Evolutionary conservation across 768 basidiomycete species (phyloP).

Genomic region (Lactifluus rugatus): DNA sequence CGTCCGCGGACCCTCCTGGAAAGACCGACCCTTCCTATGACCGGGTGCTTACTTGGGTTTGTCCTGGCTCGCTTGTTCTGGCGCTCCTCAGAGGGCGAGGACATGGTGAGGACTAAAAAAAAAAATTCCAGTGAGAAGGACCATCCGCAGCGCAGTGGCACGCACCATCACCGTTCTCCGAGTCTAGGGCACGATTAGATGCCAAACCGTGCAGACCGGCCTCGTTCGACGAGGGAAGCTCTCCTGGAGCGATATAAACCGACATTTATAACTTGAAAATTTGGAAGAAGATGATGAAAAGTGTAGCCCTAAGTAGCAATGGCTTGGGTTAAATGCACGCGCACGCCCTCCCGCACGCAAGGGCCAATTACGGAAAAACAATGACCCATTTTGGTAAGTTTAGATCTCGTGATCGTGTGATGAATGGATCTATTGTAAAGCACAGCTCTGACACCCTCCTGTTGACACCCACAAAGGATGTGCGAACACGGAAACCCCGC

Average conservation of each 20-base stretch:
- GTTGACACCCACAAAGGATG: too few species aligned
- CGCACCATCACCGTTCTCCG: not conserved
- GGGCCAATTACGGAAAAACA: not conserved
- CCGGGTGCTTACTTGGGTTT: not conserved
- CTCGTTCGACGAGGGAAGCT: not conserved
- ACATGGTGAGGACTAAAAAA: not conserved
- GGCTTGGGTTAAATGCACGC: not conserved
- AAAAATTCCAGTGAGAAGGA: not conserved
- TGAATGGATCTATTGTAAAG: too few species aligned
- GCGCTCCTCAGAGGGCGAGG: not conserved
- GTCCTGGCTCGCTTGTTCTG: not conserved
- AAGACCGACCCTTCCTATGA: not conserved
- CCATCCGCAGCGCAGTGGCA: not conserved
- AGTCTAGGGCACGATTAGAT: not conserved
- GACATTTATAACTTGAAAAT: not conserved
- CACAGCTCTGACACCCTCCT: too few species aligned
- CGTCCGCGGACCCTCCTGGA: conserved; percentile 2
- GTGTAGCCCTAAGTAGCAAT: too few species aligned
- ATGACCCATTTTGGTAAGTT: too few species aligned
- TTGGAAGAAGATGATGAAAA: not conserved
- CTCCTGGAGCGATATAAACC: not conserved
- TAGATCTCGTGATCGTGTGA: too few species aligned
- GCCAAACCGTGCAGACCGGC: not conserved
- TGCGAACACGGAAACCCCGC: not conserved
- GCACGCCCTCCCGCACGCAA: not conserved